Conservation (phyloP, 805 yeast species). For the Yarrowia alimentaria region DNA sequence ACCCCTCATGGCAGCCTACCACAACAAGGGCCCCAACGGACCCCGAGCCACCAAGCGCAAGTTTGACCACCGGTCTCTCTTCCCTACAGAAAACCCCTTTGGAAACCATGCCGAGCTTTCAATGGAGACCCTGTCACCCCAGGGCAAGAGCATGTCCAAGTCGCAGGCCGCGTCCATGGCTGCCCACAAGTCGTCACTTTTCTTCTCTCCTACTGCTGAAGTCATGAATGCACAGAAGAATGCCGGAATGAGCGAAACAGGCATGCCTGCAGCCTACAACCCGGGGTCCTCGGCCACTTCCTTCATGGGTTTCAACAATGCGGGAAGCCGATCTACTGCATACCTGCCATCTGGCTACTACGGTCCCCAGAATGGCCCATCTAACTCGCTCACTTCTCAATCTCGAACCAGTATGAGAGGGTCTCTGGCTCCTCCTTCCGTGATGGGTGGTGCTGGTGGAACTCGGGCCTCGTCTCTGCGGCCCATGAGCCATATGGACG, state of each 20-base stretch:
- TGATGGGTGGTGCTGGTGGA: too few species aligned
- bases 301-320: slow-evolving; percentile 18
- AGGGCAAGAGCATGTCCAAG: slow-evolving; percentile 22
- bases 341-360: slow-evolving; percentile 38
- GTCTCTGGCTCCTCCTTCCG: slow-evolving; percentile 10
- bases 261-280: slow-evolving; percentile 5
- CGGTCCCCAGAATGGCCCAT: slow-evolving; percentile 29
- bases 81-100: slow-evolving; percentile 21
- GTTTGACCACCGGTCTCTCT: slow-evolving; percentile 3
- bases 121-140: slow-evolving; percentile 25
- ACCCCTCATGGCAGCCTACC: slow-evolving; percentile 20
- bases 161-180: slow-evolving; percentile 28
- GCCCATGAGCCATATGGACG: slow-evolving; percentile 27
- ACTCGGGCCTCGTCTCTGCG: slow-evolving; percentile 14
- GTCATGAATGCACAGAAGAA: slow-evolving; percentile 50
- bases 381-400: slow-evolving; percentile 13
- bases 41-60: slow-evolving; percentile 18
- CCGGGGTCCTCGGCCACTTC: slow-evolving; percentile 25
- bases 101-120: slow-evolving; percentile 28
- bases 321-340: slow-evolving; percentile 32
- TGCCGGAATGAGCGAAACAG: slow-evolving; percentile 23
- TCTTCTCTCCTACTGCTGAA: slow-evolving; percentile 78
- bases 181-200: slow-evolving; percentile 42
- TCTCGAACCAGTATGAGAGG: slow-evolving; percentile 25
- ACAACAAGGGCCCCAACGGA: slow-evolving; percentile 3